A percentile compares a stretch with the other conserved stretches of the same genome.
These are phyloP conservation scores for Venturia oleaginea DNA, from an alignment of 2,329 filamentous ascomycete genomes.

Conservation along the genomic window DNA sequence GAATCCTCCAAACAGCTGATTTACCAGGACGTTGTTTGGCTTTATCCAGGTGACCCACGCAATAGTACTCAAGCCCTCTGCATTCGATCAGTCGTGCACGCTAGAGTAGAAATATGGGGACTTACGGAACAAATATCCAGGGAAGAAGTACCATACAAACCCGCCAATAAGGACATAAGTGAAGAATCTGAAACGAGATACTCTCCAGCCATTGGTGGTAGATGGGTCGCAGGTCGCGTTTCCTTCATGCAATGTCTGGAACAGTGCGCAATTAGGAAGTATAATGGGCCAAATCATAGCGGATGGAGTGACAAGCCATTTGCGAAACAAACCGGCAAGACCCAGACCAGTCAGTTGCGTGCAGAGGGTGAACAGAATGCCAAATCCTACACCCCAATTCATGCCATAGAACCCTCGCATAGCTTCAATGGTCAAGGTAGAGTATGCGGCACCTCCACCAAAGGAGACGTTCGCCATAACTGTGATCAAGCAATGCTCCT, in stretches of 20 bases:
- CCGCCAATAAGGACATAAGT: conserved; percentile 22
- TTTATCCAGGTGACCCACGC: conserved; percentile 65
- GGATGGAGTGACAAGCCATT: conserved; percentile 37
- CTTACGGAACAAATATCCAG: conserved; percentile 52
- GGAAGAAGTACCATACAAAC: conserved; percentile 56
- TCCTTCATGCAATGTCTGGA: conserved; percentile 63
- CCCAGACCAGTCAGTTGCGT: conserved; percentile 49
- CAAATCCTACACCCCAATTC: conserved; percentile 43
- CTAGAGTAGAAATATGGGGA: neutral
- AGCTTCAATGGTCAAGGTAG: conserved; percentile 11
- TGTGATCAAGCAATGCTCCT: conserved; percentile 57
- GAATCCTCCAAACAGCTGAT: conserved; percentile 63
- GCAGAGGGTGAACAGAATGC: conserved; percentile 50
- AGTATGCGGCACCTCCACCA: conserved; percentile 41
- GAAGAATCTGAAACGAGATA: conserved; percentile 60
- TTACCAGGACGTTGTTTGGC: conserved; percentile 58
- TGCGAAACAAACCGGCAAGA: conserved; percentile 22
- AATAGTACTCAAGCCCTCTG: conserved; percentile 57
- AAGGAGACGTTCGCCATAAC: conserved; percentile 59
- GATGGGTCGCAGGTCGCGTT: conserved; percentile 44
- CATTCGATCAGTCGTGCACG: neutral
- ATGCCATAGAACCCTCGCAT: conserved; percentile 46
- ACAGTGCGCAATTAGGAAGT: conserved; percentile 56
- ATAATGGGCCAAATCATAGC: conserved; percentile 69
- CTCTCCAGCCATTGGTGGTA: conserved; percentile 52